phyloP scores from a whole-genome alignment of 352 stramenopile species.

The Globisporangium abappressorium region DNA sequence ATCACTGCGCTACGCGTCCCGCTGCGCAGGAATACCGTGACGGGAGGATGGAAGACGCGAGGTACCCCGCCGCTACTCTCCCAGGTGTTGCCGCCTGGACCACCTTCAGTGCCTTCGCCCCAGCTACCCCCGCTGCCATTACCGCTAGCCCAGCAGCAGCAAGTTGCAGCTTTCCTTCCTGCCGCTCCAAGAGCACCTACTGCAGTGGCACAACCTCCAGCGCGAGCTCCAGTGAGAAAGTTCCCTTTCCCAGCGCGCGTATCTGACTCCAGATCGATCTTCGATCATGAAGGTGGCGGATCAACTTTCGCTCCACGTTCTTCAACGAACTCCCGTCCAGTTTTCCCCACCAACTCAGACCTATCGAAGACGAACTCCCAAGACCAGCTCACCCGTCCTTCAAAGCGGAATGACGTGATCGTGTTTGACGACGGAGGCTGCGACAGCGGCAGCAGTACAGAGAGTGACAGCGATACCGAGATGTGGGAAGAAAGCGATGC shows the following conservation, averaged over 20 bases:
- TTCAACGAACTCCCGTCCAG: neutral
- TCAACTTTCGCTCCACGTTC: slow-evolving; percentile 10
- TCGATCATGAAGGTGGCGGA: neutral
- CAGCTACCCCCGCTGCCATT: neutral
- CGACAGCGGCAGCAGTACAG: slow-evolving; percentile 8
- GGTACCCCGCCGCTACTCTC: neutral
- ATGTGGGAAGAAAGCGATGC: slow-evolving; percentile 8
- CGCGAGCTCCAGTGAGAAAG: neutral
- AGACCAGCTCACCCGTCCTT: neutral
- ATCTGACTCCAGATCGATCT: slow-evolving; percentile 6
- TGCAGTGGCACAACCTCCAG: neutral
- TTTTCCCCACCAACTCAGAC: neutral
- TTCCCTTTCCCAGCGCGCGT: neutral
- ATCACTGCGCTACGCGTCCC: slow-evolving; percentile 2
- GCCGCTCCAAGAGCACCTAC: neutral
- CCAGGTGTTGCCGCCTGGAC: neutral
- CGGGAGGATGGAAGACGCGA: neutral
- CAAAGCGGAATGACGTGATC: slow-evolving; percentile 1
- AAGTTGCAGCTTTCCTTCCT: slow-evolving; percentile 5
- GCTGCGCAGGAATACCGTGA: slow-evolving; percentile 3
- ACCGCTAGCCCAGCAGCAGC: neutral
- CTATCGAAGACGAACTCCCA: neutral
- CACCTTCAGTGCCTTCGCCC: neutral
- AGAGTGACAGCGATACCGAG: slow-evolving; percentile 13
- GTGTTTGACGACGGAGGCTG: slow-evolving; percentile 11